phyloP scores from a whole-genome alignment of 1,139 yeast species.

The Taiozyma sp. region DNA sequence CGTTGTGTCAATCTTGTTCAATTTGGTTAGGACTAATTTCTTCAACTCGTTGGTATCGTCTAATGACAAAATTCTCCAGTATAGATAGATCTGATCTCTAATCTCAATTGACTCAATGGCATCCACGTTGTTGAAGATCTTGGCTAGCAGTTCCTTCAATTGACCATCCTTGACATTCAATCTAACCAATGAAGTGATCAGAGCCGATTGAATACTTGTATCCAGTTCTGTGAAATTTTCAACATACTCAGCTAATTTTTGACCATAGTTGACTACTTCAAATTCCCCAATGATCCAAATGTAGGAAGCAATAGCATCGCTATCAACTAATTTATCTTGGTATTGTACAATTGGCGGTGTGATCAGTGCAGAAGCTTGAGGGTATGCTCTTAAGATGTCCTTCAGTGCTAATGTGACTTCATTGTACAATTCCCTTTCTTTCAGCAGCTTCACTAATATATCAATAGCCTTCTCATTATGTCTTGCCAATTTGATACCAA shows the following conservation, averaged over 20 bases:
- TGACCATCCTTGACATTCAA: slow-evolving; percentile 40
- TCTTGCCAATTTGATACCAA: slow-evolving; percentile 74
- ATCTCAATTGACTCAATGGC: slow-evolving; percentile 88
- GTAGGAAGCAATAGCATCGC: slow-evolving; percentile 70
- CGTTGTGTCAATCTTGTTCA: slow-evolving; percentile 71
- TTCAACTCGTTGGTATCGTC: slow-evolving; percentile 22
- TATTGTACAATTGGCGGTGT: slow-evolving; percentile 66
- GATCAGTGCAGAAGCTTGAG: slow-evolving; percentile 59
- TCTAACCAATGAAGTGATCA: slow-evolving; percentile 78
- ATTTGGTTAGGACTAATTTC: slow-evolving; percentile 51
- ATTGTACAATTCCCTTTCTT: slow-evolving; percentile 75
- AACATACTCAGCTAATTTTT: slow-evolving; percentile 44
- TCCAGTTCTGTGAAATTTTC: slow-evolving; percentile 69
- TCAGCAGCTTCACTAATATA: slow-evolving; percentile 66
- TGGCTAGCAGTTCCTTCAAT: slow-evolving; percentile 55
- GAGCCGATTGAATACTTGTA: slow-evolving; percentile 67
- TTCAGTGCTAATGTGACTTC: slow-evolving; percentile 76
- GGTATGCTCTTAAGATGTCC: slow-evolving; percentile 77
- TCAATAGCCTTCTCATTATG: slow-evolving; percentile 68
- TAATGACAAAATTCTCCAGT: slow-evolving; percentile 83
- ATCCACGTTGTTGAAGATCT: slow-evolving; percentile 74
- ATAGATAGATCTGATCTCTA: slow-evolving; percentile 89
- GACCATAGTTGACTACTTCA: slow-evolving; percentile 53
- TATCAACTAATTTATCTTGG: slow-evolving; percentile 53
- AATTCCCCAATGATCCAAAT: slow-evolving; percentile 91